Conservation (phyloP, 768 basidiomycete genomes). For the Paxillus ammoniavirescens region DNA sequence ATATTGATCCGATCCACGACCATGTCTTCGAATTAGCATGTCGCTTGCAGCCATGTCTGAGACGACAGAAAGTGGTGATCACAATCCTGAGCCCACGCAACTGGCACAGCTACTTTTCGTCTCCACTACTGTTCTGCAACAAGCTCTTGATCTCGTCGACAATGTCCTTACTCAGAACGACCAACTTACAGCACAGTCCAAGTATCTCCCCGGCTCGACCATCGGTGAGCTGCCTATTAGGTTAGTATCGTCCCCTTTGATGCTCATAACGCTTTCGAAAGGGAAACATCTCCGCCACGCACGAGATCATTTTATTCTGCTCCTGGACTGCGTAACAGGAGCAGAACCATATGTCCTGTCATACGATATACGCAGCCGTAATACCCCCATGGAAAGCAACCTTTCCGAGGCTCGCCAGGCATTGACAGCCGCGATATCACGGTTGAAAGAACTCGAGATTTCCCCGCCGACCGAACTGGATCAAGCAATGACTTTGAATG, state of each 20-base stretch:
- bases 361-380: conserved; percentile 73
- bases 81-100: conserved; percentile 21
- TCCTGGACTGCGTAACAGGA: conserved; percentile 53
- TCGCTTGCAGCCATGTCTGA: conserved; percentile 22
- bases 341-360: conserved; percentile 54
- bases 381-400: conserved; percentile 82
- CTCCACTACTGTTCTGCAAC: conserved; percentile 62
- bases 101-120: conserved; percentile 62
- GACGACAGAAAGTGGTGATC: conserved; percentile 10
- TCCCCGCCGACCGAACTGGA: conserved; percentile 45
- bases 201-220: conserved; percentile 81
- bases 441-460: conserved; percentile 49
- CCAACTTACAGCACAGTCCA: conserved; percentile 67
- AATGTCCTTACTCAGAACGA: conserved; percentile 63
- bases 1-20: background rate
- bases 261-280: conserved; percentile 26
- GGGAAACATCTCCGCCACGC: conserved; percentile 88
- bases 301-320: conserved; percentile 75
- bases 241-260: background rate
- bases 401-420: conserved; percentile 57
- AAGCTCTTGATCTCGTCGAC: conserved; percentile 73
- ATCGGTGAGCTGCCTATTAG: conserved; percentile 53
- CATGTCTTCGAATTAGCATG: no score
- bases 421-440: conserved; percentile 52
- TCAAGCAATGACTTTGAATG: conserved; percentile 67